phyloP scores from a whole-genome alignment of 768 basidiomycete species.

The Tricholomella constricta region DNA sequence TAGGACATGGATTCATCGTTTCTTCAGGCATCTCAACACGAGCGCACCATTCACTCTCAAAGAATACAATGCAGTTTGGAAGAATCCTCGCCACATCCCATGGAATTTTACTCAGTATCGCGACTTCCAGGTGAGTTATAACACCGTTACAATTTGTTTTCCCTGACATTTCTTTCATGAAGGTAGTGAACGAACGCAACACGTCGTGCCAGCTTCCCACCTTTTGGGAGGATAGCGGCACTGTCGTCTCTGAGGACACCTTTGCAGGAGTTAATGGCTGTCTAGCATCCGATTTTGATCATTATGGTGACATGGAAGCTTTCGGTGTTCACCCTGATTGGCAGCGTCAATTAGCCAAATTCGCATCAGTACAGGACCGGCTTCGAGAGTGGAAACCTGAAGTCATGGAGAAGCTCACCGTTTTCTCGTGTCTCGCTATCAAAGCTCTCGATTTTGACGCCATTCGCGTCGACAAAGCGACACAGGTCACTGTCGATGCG shows the following conservation, averaged over 20 bases:
- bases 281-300: conserved; percentile 84
- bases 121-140: conserved; percentile 66
- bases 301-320: conserved; percentile 96
- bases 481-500: conserved; percentile 85
- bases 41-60: conserved; percentile 78
- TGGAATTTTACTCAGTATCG: conserved; percentile 87
- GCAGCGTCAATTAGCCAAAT: conserved; percentile 93
- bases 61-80: conserved; percentile 78
- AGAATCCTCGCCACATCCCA: conserved; percentile 71
- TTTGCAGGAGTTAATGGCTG: conserved; percentile 54
- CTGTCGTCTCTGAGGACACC: conserved; percentile 54
- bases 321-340: conserved; percentile 95
- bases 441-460: conserved; percentile 88
- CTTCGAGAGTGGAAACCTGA: conserved; percentile 86
- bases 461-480: conserved; percentile 95
- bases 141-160: conserved; percentile 1
- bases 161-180: conserved; percentile 4
- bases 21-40: conserved; percentile 66
- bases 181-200: conserved; percentile 75
- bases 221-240: conserved; percentile 82
- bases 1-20: conserved; percentile 7
- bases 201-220: conserved; percentile 71
- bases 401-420: conserved; percentile 76
- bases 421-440: conserved; percentile 86
- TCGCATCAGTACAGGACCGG: conserved; percentile 95